phyloP scores from a whole-genome alignment of 2,329 filamentous ascomycete species.

The Cordyceps fumosorosea region DNA sequence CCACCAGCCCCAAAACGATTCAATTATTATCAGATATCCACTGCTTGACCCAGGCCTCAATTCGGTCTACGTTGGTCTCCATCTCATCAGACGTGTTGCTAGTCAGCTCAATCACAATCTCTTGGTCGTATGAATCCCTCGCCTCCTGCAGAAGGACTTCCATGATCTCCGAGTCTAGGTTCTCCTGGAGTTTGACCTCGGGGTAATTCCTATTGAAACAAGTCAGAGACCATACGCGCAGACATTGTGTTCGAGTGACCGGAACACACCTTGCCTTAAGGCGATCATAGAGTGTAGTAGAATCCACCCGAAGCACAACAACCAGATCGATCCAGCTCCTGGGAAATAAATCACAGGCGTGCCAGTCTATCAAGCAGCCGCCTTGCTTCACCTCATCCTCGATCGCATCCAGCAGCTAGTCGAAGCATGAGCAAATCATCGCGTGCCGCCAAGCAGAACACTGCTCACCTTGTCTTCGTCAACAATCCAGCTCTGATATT shows the following conservation, averaged over 20 bases:
- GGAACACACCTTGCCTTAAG: constrained; percentile 58
- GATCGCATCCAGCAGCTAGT: constrained; percentile 75
- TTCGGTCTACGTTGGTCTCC: constrained; percentile 78
- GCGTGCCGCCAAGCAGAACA: neutral
- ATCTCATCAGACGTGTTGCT: constrained; percentile 81
- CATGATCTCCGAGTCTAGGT: constrained; percentile 96
- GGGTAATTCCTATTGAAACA: constrained; percentile 60
- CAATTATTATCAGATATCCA: constrained; percentile 63
- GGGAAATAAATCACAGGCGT: constrained; percentile 93
- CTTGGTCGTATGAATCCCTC: constrained; percentile 73
- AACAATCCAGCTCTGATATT: constrained; percentile 82
- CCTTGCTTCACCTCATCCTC: constrained; percentile 73
- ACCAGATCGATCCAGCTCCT: constrained; percentile 92
- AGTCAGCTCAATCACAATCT: constrained; percentile 81
- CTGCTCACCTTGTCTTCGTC: constrained; percentile 82
- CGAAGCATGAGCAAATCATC: neutral
- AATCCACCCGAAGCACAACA: constrained; percentile 79
- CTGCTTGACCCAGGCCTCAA: constrained; percentile 72
- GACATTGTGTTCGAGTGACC: neutral
- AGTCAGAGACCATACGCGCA: neutral
- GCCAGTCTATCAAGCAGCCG: constrained; percentile 93
- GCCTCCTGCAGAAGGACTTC: constrained; percentile 89
- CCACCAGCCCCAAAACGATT: neutral
- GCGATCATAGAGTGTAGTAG: constrained; percentile 75
- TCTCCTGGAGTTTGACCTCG: constrained; percentile 87